phyloP scores from a whole-genome alignment of 257 asterid genomes.

The Salvia miltiorrhiza region DNA sequence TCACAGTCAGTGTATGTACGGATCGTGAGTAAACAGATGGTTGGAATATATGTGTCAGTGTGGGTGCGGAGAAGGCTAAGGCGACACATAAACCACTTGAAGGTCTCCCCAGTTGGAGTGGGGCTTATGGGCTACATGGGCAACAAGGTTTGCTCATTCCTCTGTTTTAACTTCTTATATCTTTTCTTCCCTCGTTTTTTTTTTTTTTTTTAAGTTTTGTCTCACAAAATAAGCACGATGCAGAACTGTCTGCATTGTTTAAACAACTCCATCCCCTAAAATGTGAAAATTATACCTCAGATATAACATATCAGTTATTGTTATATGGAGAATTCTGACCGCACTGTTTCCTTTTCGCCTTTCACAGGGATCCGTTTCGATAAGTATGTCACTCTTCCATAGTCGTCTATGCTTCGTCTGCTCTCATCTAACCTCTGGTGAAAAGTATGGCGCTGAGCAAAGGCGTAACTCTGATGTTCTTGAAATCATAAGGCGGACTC shows the following conservation, averaged over 20 bases:
- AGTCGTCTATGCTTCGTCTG: slow-evolving; percentile 88
- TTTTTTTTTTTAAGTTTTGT: no score
- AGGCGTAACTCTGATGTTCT: slow-evolving; percentile 79
- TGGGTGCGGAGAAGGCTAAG: slow-evolving; percentile 82
- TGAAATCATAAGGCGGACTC: slow-evolving; percentile 78
- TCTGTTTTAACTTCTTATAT: no score
- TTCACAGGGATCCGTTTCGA: slow-evolving; percentile 91
- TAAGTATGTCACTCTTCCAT: slow-evolving; percentile 86
- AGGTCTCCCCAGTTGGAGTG: slow-evolving; percentile 90
- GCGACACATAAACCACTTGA: slow-evolving; percentile 77
- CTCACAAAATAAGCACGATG: no score
- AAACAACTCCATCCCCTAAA: not conserved
- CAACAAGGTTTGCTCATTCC: slow-evolving; percentile 61
- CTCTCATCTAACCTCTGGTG: slow-evolving; percentile 90
- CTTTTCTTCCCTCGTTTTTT: no score
- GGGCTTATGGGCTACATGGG: slow-evolving; percentile 99
- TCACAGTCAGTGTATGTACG: slow-evolving; percentile 55
- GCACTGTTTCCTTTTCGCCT: slow-evolving; percentile 2
- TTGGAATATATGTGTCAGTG: slow-evolving; percentile 87
- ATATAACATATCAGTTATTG: no score
- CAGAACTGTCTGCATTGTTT: not conserved
- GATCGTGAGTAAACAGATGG: slow-evolving; percentile 96
- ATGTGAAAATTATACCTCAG: not conserved
- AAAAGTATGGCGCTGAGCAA: slow-evolving; percentile 66
- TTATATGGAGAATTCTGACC: not conserved